A percentile compares a stretch with the other conserved stretches of the same genome.
phyloP scores from a whole-genome alignment of 139 green algal species.

The Zygnema circumcarinatum region DNA sequence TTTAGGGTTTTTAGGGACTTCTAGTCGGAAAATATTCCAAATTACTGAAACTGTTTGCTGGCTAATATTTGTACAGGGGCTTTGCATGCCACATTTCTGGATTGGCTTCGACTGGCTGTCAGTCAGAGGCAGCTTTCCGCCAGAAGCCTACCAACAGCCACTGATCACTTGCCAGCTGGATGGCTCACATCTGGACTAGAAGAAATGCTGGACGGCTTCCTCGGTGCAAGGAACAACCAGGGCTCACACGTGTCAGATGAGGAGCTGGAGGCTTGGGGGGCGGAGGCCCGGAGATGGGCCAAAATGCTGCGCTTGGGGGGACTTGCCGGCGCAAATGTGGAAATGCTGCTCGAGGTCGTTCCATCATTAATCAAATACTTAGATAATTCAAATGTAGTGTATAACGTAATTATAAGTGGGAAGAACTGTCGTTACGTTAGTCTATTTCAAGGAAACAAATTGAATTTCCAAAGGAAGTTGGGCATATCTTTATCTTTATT shows the following conservation, averaged over 20 bases:
- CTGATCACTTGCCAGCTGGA: not conserved
- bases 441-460: no score
- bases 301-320: conserved; percentile 1
- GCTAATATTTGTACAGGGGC: not conserved
- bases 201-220: not conserved
- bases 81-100: not conserved
- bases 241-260: not conserved
- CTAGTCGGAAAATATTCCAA: no score
- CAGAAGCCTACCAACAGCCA: not conserved
- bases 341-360: not conserved
- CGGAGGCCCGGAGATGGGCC: not conserved
- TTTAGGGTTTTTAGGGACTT: no score
- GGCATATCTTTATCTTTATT: no score
- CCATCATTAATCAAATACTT: no score
- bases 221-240: not conserved
- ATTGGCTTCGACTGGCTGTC: not conserved
- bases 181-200: not conserved
- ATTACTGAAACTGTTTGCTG: no score
- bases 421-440: no score
- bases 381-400: no score
- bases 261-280: conserved; percentile 11
- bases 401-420: no score
- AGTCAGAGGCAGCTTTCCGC: not conserved
- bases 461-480: no score
- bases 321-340: not conserved